Evolutionary conservation across 148 eudicot genomes (phyloP).

Genomic region (Limonium bicolor): DNA sequence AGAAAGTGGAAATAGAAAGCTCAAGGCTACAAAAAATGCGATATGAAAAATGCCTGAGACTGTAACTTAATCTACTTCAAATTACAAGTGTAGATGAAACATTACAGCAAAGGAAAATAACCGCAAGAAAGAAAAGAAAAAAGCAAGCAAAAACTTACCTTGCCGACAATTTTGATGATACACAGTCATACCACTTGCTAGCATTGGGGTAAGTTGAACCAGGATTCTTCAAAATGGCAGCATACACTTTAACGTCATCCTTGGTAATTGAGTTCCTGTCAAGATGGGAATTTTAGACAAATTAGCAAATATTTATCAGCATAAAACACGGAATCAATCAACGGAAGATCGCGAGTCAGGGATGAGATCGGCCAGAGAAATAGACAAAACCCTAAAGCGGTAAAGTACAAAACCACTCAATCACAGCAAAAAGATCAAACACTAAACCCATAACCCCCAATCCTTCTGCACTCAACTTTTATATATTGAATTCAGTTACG

Average conservation of each 20-base stretch:
- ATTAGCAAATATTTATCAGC: neutral
- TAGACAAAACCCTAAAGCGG: no score
- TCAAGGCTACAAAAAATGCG: neutral
- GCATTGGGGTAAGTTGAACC: slow-evolving; percentile 45
- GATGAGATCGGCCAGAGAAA: no score
- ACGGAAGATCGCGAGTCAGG: no score
- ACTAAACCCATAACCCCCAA: no score
- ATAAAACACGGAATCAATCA: neutral
- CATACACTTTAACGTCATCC: slow-evolving; percentile 80
- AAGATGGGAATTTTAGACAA: no score
- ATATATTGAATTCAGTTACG: no score
- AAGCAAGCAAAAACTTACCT: slow-evolving; percentile 27
- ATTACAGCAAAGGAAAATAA: neutral
- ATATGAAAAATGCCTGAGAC: neutral
- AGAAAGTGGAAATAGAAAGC: neutral
- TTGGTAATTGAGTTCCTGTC: slow-evolving; percentile 49
- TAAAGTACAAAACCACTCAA: no score
- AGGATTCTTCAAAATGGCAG: slow-evolving; percentile 44
- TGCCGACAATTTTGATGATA: slow-evolving; percentile 35
- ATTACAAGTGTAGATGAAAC: neutral
- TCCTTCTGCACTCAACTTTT: no score
- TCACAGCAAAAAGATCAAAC: no score
- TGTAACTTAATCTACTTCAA: neutral
- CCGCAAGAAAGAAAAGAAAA: neutral
- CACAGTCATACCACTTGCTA: slow-evolving; percentile 52